Base-by-base conservation (phyloP, 495 filamentous ascomycete species). In the Glonium stellatum region DNA sequence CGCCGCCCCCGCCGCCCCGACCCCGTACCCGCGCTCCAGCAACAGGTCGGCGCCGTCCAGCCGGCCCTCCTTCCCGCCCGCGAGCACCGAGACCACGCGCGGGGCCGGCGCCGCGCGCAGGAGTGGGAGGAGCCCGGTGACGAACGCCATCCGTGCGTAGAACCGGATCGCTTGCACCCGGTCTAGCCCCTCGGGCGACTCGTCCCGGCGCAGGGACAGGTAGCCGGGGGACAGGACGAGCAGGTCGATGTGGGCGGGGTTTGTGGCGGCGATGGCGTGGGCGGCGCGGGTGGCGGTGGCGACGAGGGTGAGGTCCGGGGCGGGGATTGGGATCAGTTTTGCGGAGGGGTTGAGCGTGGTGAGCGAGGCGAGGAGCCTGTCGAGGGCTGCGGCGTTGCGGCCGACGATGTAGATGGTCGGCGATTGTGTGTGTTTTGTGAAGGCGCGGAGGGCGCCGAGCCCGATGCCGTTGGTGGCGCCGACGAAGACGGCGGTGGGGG, bases 391-490 rank as follows among this genome's bases (percentile, higher is more conserved):
- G 36, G 61, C 41, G 35, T 52, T 68, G 19, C 71, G 70, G 34
- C 73, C 76, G 36, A 77, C 59, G 22, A 75, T 70, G 48, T 74
- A 73, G 13, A 73, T 61, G 35, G 64, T 65, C 1, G 74, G 75
- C 19, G 59, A 63, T 15, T 60, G 39, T 27, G 70, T 57, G 54
- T 75, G 60, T 1, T 65, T 57, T 8, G 71, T 69, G 53, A 76
- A 69, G 25, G 70, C 68, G 18, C 67, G 58, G 2, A 76, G 62
- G 4, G 75, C 70, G 27, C 57, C 65, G 53, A 72, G 62, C 31
- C 73, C 74, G 49, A 79, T 77, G 25, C 76, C 76, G 35, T 64
- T 66, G 5, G 75, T 76, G 18, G 62, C 74, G 21, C 74, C 73
- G 9, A 75, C 70, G 53, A 78, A 78, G 49, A 78, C 64, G 25